Conservation (phyloP, 129 eudicot species). For the Saposhnikovia divaricata region DNA sequence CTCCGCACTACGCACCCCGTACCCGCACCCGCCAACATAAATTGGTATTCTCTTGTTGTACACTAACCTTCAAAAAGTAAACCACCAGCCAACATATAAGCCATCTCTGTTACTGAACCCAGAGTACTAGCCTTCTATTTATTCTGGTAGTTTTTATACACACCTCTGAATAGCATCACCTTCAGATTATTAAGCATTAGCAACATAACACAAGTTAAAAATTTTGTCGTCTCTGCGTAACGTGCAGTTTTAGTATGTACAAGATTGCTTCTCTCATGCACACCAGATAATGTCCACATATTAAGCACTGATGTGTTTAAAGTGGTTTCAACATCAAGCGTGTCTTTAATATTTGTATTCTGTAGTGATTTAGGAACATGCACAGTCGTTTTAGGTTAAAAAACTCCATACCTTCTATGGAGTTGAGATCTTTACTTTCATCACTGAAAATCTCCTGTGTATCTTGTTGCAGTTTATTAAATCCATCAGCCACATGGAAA, state of each 20-base stretch:
- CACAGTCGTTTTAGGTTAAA: no score
- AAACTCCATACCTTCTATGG: not conserved
- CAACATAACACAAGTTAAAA: not conserved
- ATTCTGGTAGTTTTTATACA: constrained; percentile 17
- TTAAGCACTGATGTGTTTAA: no score
- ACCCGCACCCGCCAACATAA: no score
- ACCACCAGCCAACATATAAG: constrained; percentile 90
- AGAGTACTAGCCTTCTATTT: constrained; percentile 73
- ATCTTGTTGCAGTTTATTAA: not conserved
- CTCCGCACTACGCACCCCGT: no score
- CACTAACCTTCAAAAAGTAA: constrained; percentile 58
- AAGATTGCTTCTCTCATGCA: no score
- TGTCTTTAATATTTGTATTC: no score
- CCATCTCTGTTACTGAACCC: constrained; percentile 76
- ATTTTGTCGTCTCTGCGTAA: no score
- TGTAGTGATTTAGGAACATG: not conserved
- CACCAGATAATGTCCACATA: no score
- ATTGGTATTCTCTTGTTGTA: not conserved
- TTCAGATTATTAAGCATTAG: not conserved
- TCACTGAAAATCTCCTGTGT: not conserved
- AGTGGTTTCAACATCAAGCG: no score
- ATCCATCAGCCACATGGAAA: not conserved
- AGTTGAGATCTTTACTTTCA: not conserved
- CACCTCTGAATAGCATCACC: not conserved
- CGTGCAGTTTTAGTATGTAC: not conserved